Conservation (phyloP, 169 alveolate species). For the Eimeria acervulina region DNA sequence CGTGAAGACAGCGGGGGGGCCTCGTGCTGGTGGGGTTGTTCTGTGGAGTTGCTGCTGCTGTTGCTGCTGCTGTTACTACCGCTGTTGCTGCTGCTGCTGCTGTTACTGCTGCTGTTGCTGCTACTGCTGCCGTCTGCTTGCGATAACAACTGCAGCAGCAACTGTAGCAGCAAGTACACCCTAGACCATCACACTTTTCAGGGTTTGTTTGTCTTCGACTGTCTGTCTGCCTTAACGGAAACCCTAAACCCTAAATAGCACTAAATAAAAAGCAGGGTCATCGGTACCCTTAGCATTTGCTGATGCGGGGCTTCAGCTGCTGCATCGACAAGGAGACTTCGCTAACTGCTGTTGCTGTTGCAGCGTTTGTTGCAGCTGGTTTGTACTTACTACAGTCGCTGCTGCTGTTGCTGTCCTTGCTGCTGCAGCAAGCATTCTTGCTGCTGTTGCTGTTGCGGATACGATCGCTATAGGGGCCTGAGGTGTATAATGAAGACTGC, state of each 20-base stretch:
- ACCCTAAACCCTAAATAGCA: neutral
- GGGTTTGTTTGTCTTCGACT: neutral
- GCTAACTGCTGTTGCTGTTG: neutral
- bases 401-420: neutral
- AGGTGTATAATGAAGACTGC: neutral
- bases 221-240: neutral
- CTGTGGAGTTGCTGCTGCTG: neutral
- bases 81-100: neutral
- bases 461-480: neutral
- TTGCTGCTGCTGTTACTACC: neutral
- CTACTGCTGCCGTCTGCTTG: neutral
- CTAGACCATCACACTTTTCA: neutral
- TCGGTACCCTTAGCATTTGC: neutral
- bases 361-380: neutral
- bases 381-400: neutral
- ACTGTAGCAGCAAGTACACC: neutral
- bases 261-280: neutral
- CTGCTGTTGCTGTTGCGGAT: constrained; percentile 10
- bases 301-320: neutral
- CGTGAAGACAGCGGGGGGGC: neutral
- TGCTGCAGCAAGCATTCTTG: neutral
- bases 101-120: neutral
- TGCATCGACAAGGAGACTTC: neutral
- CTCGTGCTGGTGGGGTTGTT: constrained; percentile 18
- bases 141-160: neutral